Base-by-base conservation (phyloP, 1,284 basidiomycete genomes). In the Malassezia yamatoensis region DNA sequence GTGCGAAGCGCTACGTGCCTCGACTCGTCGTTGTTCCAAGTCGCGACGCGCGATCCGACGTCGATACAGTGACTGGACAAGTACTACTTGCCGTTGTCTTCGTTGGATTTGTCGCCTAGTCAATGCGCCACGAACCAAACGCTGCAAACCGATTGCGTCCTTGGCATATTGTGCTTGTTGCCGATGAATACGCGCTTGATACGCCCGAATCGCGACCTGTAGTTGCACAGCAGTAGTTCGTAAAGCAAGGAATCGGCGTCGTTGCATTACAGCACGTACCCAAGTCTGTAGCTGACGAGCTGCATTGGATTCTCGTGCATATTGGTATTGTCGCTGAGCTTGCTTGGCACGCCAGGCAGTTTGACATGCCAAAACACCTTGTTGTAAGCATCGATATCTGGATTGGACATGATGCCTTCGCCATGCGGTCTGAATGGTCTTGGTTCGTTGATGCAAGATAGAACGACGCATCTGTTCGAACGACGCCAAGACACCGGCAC, bases 401-500 rank as follows among this genome's bases (percentile, higher is more conserved):
- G 86, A 88, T 63, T 86, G 81, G 5, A 88, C 88, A 78, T 94
- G 82, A 46, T 84, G 81, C 43, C 90, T 80, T 43, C 88, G 82
- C 78, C 96, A 85, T 75, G 96, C 96, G 83, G 98, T 98, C 79
- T 98, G 94, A 13, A 99, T 86, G 45, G 94, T 81, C 12, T 89
- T 96, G 53, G 93, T 90, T 74, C 98, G 83, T 16, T 83, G 79
- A 71, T 96, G 93, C 53, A 98, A 81, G 58, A 87, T 82, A 59
- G 87, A 84, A 7, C 88, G 85, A 29, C 94, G 85, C 49, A 90
- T 79, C 34, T 89, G 85, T 77, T 99, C 94, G 51, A 99, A 82
- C 13, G 88, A 85, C n/a, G 94, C 93, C 40, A 99, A 85, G 88
- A 98, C 96, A 63, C 94, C 94, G 11, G 94, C 90, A 52, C 94